phyloP scores from a whole-genome alignment of 2,329 filamentous ascomycete species.

The Penicillium freii region DNA sequence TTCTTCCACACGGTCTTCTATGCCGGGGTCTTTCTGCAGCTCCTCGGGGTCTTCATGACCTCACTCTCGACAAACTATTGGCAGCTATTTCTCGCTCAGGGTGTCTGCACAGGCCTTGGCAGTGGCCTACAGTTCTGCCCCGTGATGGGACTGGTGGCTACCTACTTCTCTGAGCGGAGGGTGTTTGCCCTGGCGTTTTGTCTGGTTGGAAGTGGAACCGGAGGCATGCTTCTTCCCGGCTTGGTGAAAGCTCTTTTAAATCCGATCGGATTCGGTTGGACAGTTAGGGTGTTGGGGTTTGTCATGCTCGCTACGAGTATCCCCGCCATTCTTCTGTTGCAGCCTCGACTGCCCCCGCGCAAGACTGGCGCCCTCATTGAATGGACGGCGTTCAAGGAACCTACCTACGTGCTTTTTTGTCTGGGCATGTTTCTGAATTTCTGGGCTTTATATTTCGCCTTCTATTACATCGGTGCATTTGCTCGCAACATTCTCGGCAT shows the following conservation, averaged over 20 bases:
- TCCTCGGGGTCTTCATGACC: neutral
- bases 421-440: conserved; percentile 20
- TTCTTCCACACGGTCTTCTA: conserved; percentile 34
- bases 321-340: conserved; percentile 6
- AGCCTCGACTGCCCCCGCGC: conserved; percentile 9
- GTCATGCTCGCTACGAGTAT: conserved; percentile 16
- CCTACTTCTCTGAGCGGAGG: conserved; percentile 40
- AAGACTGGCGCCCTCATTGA: conserved; percentile 11
- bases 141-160: conserved; percentile 37
- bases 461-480: conserved; percentile 59
- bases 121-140: conserved; percentile 46
- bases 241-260: conserved; percentile 6
- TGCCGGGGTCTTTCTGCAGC: conserved; percentile 15
- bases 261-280: conserved; percentile 10
- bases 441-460: conserved; percentile 48
- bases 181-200: conserved; percentile 7
- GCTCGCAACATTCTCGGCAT: conserved; percentile 46
- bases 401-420: conserved; percentile 41
- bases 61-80: neutral
- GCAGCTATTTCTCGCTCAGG: neutral
- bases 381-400: conserved; percentile 13
- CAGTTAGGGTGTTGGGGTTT: conserved; percentile 37
- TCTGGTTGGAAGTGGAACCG: conserved; percentile 2
- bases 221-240: conserved; percentile 8
- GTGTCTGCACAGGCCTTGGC: conserved; percentile 34